These are phyloP conservation scores for Leccinum subgranulosum DNA, from an alignment of 768 basidiomycete genomes.

Conservation along the genomic window DNA sequence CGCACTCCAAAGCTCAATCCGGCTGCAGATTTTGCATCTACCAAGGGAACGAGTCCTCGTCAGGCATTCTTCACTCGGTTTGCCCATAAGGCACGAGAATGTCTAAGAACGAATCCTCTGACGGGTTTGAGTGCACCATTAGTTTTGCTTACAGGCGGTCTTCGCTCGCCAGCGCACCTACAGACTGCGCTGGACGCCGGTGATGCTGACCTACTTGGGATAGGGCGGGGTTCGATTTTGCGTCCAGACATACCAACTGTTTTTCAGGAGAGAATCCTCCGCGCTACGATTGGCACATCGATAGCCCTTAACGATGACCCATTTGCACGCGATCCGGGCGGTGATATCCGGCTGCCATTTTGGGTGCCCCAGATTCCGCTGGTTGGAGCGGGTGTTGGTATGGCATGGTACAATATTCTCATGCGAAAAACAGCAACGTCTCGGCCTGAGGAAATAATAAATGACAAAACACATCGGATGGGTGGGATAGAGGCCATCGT, in stretches of 20 bases:
- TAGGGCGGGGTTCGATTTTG: slow-evolving; percentile 65
- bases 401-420: slow-evolving; percentile 66
- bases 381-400: slow-evolving; percentile 58
- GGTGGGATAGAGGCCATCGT: slow-evolving; percentile 37
- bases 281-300: slow-evolving; percentile 4
- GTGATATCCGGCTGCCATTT: slow-evolving; percentile 15
- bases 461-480: slow-evolving; percentile 13
- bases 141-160: slow-evolving; percentile 79
- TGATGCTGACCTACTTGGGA: slow-evolving; percentile 73
- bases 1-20: not conserved
- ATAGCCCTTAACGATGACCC: slow-evolving; percentile 25
- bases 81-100: slow-evolving; percentile 50
- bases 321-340: slow-evolving; percentile 40
- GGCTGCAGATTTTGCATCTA: slow-evolving; percentile 42
- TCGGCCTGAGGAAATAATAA: not conserved
- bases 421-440: slow-evolving; percentile 49
- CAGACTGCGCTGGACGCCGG: slow-evolving; percentile 46
- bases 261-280: slow-evolving; percentile 25
- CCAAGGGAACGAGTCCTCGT: slow-evolving; percentile 34
- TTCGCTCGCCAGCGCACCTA: slow-evolving; percentile 58
- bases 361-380: slow-evolving; percentile 50
- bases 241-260: slow-evolving; percentile 56
- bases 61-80: slow-evolving; percentile 76
- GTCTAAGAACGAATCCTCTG: slow-evolving; percentile 36
- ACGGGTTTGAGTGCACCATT: slow-evolving; percentile 42